Conservation (phyloP, 1,284 basidiomycete species). For the Heterobasidion occidentale region DNA sequence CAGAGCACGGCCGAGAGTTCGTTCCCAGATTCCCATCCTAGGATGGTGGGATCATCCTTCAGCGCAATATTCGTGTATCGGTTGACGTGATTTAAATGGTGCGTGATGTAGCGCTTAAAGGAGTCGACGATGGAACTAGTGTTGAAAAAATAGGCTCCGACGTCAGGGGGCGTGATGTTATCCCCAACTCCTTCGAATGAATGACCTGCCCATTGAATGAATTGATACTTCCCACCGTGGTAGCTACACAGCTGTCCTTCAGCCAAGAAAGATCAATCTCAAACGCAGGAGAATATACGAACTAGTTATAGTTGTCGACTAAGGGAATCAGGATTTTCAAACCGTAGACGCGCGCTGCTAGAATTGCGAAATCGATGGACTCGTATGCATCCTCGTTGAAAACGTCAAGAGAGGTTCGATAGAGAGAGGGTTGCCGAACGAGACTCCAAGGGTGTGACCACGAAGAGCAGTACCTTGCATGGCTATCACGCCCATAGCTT, state of each 20-base stretch:
- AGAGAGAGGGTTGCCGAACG: slow-evolving; percentile 22
- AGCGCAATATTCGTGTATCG: slow-evolving; percentile 19
- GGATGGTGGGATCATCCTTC: slow-evolving; percentile 21
- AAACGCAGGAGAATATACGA: slow-evolving; percentile 6
- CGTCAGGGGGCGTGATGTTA: slow-evolving; percentile 16
- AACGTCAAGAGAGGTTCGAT: slow-evolving; percentile 21
- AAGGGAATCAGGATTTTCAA: slow-evolving; percentile 22
- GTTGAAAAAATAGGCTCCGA: slow-evolving; percentile 19
- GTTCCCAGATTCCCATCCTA: slow-evolving; percentile 29
- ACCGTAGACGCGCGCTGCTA: slow-evolving; percentile 23
- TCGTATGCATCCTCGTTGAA: slow-evolving; percentile 24
- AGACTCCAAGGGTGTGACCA: slow-evolving; percentile 25
- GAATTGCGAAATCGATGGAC: slow-evolving; percentile 26
- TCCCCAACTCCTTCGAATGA: slow-evolving; percentile 14
- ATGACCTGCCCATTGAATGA: slow-evolving; percentile 15
- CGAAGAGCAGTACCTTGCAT: slow-evolving; percentile 27
- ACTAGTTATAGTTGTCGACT: slow-evolving; percentile 18
- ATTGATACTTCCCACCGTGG: slow-evolving; percentile 19
- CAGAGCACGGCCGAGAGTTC: slow-evolving; percentile 20
- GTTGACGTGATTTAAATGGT: slow-evolving; percentile 17
- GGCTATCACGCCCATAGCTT: slow-evolving; percentile 13
- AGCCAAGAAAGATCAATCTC: not conserved
- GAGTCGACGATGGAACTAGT: slow-evolving; percentile 15
- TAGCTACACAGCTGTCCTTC: slow-evolving; percentile 12
- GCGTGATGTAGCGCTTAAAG: slow-evolving; percentile 19